Evolutionary conservation across 1,139 yeast species (phyloP), one percentile per base, ranked within the genome.

Genomic region (Lodderomyces oxycetoniae): DNA sequence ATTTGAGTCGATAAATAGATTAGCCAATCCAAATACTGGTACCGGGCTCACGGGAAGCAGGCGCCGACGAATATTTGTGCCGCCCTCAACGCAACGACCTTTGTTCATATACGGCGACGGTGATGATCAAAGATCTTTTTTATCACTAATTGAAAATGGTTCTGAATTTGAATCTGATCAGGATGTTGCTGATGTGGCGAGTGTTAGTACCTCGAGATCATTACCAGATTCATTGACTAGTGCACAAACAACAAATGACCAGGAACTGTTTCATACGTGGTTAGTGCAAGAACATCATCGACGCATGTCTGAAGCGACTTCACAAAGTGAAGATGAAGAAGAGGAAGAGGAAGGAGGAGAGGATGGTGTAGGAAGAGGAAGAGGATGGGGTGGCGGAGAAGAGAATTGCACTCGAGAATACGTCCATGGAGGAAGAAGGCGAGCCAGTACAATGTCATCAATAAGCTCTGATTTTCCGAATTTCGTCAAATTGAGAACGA

Each of bases 31-130:
- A 13, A 55, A 57, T 31, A 58, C 61, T n/a, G 55, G 55, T 7
- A 49, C 48, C 3, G 63, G 62, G 5, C 40, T 61, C 15, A 61
- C 67, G 5, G 63, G 63, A 16, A 66, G 66, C 20, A 51, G 72
- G 34, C 53, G 73, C 37, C 53, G 74, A 39, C 53, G 70, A 32
- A 48, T 69, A 16, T 81, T 76, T 52, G 71, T 81, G n/a, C 86
- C 87, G 1, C 87, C 88, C 0, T 75, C 84, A 29, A 80, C 85
- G 1, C 72, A 76, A 45, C 72, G 74, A 34, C 88, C 88, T 1
- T 57, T 81, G 35, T 81, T 81, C 44, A 63, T 69, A 28, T 80
- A 80, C 50, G 82, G 79, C 26, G 71, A 63, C 16, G 77, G 73
- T 11, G 75, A 67, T 30, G 88, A 79, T 46, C 83, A 78, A 47